phyloP scores from a whole-genome alignment of 345 rosid genomes.

The Nasturtium officinale region DNA sequence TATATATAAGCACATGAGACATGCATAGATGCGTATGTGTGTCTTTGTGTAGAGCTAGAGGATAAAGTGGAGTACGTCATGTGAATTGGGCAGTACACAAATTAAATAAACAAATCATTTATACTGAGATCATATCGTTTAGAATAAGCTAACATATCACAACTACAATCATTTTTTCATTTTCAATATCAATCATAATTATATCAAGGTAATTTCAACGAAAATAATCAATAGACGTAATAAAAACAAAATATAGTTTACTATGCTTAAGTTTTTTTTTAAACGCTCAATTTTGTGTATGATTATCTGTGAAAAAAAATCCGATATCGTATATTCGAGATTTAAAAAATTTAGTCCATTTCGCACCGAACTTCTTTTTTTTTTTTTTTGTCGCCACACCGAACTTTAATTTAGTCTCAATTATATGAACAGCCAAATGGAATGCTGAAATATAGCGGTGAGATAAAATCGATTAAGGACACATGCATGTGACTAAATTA shows the following conservation, averaged over 20 bases:
- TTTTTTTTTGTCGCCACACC: no score
- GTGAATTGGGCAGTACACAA: neutral
- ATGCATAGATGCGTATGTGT: constrained; percentile 13
- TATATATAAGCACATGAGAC: neutral
- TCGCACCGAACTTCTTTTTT: neutral
- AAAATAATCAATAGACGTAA: neutral
- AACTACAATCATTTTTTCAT: neutral
- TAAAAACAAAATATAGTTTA: no score
- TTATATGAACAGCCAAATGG: neutral
- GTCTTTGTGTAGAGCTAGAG: constrained; percentile 25
- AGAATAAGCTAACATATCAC: neutral
- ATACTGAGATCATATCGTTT: constrained; percentile 12
- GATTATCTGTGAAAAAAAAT: no score
- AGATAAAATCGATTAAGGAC: neutral
- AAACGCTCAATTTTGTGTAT: no score
- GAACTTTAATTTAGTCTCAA: neutral
- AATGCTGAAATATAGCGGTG: neutral
- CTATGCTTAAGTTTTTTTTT: no score
- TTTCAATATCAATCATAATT: neutral
- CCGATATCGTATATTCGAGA: no score
- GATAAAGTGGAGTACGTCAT: constrained; percentile 10
- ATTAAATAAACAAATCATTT: constrained; percentile 9
- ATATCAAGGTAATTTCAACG: neutral
- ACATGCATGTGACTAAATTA: neutral
- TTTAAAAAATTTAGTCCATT: neutral